phyloP scores from a whole-genome alignment of 1,284 basidiomycete species.

The Exobasidium rhododendri region DNA sequence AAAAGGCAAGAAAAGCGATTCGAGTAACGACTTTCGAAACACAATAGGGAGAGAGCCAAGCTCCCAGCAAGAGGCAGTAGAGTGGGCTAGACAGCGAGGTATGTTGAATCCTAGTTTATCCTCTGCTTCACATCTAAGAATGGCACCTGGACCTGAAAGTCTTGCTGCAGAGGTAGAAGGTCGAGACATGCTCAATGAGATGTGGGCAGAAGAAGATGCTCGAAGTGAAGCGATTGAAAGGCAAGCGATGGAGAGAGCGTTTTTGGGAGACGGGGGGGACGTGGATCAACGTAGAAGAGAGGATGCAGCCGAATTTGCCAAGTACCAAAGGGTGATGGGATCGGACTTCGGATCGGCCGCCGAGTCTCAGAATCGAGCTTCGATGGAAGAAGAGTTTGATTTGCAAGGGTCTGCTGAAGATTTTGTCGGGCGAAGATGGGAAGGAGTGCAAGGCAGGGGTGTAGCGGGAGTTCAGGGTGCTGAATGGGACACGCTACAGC shows the following conservation, averaged over 20 bases:
- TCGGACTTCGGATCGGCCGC: constrained; percentile 18
- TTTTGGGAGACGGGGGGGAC: constrained; percentile 48
- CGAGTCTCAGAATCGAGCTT: not conserved
- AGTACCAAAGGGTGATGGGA: constrained; percentile 37
- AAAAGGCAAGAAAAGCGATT: constrained; percentile 22
- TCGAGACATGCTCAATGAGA: constrained; percentile 33
- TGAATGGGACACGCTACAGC: constrained; percentile 70
- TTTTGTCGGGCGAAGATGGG: constrained; percentile 52
- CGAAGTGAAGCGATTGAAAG: constrained; percentile 30
- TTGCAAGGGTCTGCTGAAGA: constrained; percentile 37
- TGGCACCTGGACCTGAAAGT: not conserved
- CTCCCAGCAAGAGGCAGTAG: not conserved
- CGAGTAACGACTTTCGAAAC: not conserved
- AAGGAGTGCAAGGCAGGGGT: constrained; percentile 39
- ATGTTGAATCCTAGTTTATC: not conserved
- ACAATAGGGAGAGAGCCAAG: not conserved
- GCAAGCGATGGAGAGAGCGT: constrained; percentile 23
- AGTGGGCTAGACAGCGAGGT: not conserved
- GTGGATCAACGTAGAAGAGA: constrained; percentile 42
- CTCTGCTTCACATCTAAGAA: not conserved
- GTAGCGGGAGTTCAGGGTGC: constrained; percentile 42
- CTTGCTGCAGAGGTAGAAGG: not conserved
- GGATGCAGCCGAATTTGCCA: constrained; percentile 37
- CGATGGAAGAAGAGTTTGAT: constrained; percentile 44
- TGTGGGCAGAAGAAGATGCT: constrained; percentile 52